These are phyloP conservation scores for Chaetomium globosum DNA, from an alignment of 2,329 filamentous ascomycete genomes.

Conservation along the genomic window DNA sequence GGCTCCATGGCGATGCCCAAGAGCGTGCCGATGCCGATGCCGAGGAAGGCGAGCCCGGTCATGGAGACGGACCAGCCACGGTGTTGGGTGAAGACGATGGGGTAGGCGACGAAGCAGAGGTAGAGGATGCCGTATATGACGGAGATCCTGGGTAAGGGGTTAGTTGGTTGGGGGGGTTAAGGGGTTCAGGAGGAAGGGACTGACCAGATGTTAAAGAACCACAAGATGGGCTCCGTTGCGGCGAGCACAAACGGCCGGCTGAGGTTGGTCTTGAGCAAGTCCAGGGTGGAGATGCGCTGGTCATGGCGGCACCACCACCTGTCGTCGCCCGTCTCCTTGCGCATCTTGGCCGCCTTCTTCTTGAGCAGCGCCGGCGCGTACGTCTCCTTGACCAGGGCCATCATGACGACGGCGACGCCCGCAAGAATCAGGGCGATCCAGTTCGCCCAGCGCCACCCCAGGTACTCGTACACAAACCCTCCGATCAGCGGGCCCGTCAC, in stretches of 20 bases:
- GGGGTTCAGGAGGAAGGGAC: constrained; percentile 28
- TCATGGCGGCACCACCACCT: constrained; percentile 83
- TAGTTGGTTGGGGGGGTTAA: not conserved
- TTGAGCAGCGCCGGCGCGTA: constrained; percentile 73
- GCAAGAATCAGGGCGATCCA: constrained; percentile 78
- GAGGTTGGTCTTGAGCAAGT: constrained; percentile 73
- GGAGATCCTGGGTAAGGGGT: constrained; percentile 62
- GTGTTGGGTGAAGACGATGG: constrained; percentile 73
- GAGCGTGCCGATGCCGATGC: constrained; percentile 66
- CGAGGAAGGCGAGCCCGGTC: constrained; percentile 76
- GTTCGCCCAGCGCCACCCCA: constrained; percentile 87
- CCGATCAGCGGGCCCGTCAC: constrained; percentile 62
- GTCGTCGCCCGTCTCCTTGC: constrained; percentile 70
- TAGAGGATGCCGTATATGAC: constrained; percentile 82
- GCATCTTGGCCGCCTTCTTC: constrained; percentile 62
- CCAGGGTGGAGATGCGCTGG: constrained; percentile 63
- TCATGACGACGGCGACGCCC: constrained; percentile 61
- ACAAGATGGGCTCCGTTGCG: constrained; percentile 77
- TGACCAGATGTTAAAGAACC: constrained; percentile 69
- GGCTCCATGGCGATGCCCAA: constrained; percentile 67
- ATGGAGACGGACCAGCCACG: constrained; percentile 77
- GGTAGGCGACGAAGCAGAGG: constrained; percentile 88
- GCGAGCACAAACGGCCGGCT: constrained; percentile 76
- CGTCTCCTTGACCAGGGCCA: constrained; percentile 69
- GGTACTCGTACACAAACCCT: constrained; percentile 73